Base-by-base conservation (phyloP, 768 basidiomycete species). In the Mycena vulgaris region DNA sequence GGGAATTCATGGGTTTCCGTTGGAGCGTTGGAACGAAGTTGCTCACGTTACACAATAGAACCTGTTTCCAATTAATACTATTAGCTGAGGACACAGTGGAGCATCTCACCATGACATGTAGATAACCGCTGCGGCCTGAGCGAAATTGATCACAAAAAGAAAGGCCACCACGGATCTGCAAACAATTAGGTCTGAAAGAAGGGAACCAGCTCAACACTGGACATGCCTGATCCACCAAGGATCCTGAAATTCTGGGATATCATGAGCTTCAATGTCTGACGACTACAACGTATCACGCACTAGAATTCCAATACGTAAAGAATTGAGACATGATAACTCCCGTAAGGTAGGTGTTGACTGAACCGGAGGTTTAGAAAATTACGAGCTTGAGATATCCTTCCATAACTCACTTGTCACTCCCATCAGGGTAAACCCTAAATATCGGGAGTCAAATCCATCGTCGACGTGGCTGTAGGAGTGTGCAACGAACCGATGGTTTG, bases 241-340 rank as follows among this genome's bases (percentile, higher is more conserved):
- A 33, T 67, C 66, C 7, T 35, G 13, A 27, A 37, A 42, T 4
- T 27, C 66, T 67, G 53, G 19, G 21, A 25, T 5, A 53, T 27
- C 4, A 4, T 66, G 21, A 49, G 55, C 5, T 10, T 7, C 3
- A 1, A 9, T 16, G 11, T 25, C 7, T 13, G 13, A 13, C 9
- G 6, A 33, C 21, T 40, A 4, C 39, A 1, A 33, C 17, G 3
- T 2, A 42, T 33, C 2, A 67, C 66, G 5, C 56, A 67, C 66
- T 21, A 4, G 66, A 57, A 23, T 21, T 52, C 66, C 57, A 59
- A 27, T 67, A 67, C 23, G 56, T 33, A 6, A 39, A 67, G 48
- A 67, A 67, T n/a, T 67, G 66, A 11, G 66, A 51, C 35, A 40
- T 39, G 33, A 58, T 39, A 23, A 67, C 33, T 35, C 53, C 53